Conservation (phyloP, 257 asterid species). For the Marsdenia floribunda region DNA sequence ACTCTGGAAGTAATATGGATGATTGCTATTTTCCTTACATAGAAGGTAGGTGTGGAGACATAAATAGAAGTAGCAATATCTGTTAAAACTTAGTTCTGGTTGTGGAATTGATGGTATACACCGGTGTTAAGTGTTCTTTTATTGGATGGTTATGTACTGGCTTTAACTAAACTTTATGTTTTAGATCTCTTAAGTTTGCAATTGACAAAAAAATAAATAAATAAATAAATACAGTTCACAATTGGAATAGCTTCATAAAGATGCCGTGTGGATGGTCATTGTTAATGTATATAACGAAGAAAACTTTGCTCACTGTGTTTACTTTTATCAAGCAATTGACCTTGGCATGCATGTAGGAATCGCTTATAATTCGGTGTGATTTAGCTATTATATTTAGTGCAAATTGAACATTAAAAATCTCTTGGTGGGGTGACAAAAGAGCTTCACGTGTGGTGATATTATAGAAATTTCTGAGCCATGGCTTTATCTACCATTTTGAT, state of each 20-base stretch:
- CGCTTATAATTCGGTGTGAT: neutral
- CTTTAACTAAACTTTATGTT: neutral
- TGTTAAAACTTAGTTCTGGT: neutral
- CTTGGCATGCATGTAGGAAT: neutral
- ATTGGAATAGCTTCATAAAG: too few species aligned
- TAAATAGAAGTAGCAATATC: neutral
- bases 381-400: neutral
- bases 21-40: too few species aligned
- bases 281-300: too few species aligned
- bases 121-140: too few species aligned
- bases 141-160: neutral
- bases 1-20: too few species aligned
- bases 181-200: neutral
- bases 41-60: neutral
- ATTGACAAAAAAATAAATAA: too few species aligned
- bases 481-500: neutral
- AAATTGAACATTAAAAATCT: neutral
- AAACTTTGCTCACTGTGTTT: too few species aligned
- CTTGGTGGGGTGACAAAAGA: neutral
- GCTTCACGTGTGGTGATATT: neutral
- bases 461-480: neutral
- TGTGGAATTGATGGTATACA: neutral
- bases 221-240: too few species aligned
- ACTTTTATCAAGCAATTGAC: neutral
- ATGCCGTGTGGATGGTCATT: too few species aligned